Evolutionary conservation across 306 rosid species (phyloP), one percentile per base, ranked within the genome.

Genomic region (Fagus sylvatica): DNA sequence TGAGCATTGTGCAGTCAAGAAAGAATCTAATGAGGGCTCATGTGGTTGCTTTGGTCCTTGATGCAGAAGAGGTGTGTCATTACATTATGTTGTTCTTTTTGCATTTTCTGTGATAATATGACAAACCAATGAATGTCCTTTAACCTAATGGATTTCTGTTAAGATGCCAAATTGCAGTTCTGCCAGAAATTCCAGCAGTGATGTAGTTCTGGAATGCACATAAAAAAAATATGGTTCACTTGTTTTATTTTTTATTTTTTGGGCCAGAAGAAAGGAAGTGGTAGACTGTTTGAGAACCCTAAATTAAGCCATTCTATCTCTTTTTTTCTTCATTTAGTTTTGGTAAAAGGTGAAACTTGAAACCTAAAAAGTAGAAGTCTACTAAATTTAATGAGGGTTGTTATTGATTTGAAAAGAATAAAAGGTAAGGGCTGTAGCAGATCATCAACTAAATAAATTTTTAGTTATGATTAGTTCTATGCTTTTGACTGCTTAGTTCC

Each of bases 21-120:
- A 95, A 91, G 88, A 95, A 86, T 85, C 86, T 95, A 40, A 93
- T 95, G 92, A 90, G 98, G 84, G 97, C 98, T 78, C 98, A 90
- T 84, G 82, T 95, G 60, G 78, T 95, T 85, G 98, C 96, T 84
- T 84, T 95, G 86, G 97, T 95, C 73, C 95, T 92, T 74, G 97
- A 95, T 86, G 98, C 92, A 15, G 92, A 91, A 80, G 98, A 92
- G 98, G 97, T 94, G 59, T 85, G 74, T 57, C 67, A 7, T 60
- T 37, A 2, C 22, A 40, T 59, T 36, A 39, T 76, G 17, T 73
- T 78, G 19, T 4, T 64, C 66, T 77, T 40, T 19, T n/a, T 2
- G 65, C 53, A 32, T 43, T 22, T 74, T 81, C n/a, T 78, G 17
- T 53, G 71, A 60, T 33, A 32, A 71, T 49, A 51, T 71, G 41